Percentiles rank a stretch among this genome's conserved stretches.
Conservation (phyloP, 495 filamentous ascomycete genomes). For the Penicillium bialowiezense region DNA sequence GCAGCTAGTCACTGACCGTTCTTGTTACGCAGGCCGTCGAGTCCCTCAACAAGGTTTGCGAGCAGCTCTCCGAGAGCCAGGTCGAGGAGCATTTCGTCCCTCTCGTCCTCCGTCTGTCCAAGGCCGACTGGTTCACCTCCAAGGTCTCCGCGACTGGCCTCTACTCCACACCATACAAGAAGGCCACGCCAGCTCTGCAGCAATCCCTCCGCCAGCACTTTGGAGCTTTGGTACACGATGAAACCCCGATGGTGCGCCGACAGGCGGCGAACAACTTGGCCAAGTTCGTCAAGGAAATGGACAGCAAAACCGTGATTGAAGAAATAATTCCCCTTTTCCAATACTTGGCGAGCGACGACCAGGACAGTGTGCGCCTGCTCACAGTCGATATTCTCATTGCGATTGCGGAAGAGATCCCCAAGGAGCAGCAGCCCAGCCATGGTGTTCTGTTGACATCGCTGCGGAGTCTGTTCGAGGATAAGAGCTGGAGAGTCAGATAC, state of each 20-base stretch:
- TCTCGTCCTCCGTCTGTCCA: conserved; percentile 88
- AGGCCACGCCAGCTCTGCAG: conserved; percentile 78
- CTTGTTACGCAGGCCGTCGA: conserved; percentile 74
- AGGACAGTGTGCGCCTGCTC: conserved; percentile 93
- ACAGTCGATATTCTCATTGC: conserved; percentile 96
- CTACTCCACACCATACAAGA: conserved; percentile 87
- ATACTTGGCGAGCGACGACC: conserved; percentile 90
- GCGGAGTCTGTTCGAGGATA: conserved; percentile 92
- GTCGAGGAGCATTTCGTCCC: conserved; percentile 97
- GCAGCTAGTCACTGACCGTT: background rate
- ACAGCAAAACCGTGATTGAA: conserved; percentile 82
- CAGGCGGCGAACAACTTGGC: conserved; percentile 93
- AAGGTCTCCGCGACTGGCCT: conserved; percentile 97
- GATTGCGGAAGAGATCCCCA: conserved; percentile 94
- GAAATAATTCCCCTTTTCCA: conserved; percentile 99
- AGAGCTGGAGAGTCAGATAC: conserved; percentile 98
- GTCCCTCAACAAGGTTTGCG: conserved; percentile 97
- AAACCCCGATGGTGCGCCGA: conserved; percentile 97
- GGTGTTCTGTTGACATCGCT: conserved; percentile 86
- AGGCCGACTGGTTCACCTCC: conserved; percentile 99
- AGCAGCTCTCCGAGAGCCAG: conserved; percentile 82
- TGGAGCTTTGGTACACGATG: conserved; percentile 88
- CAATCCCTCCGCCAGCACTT: conserved; percentile 89
- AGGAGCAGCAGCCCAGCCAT: conserved; percentile 96
- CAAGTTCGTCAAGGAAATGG: conserved; percentile 97